These are phyloP conservation scores for Cynanchum wilfordii DNA, from an alignment of 257 asterid genomes.

Conservation along the genomic window DNA sequence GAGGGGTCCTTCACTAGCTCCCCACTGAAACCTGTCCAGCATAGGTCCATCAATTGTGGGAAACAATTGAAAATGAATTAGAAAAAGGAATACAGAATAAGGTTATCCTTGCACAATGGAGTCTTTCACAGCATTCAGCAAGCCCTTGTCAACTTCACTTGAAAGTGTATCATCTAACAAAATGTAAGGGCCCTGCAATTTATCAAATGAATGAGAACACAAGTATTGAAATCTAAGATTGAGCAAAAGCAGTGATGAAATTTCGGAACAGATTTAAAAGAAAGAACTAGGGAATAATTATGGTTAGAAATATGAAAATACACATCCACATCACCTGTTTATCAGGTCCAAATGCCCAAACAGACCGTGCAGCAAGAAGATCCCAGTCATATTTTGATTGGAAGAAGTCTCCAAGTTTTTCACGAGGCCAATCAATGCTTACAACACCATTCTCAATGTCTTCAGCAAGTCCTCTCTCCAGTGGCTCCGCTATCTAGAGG, in stretches of 20 bases:
- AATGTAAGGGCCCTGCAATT: conserved; percentile 83
- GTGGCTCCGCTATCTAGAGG: conserved; percentile 90
- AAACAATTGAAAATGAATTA: conserved; percentile 9
- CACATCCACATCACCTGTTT: conserved; percentile 57
- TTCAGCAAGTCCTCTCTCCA: conserved; percentile 96
- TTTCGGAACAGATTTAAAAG: not conserved
- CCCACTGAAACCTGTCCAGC: conserved; percentile 88
- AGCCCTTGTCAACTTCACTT: conserved; percentile 88
- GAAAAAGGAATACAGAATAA: not conserved
- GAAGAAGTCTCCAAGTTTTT: conserved; percentile 86
- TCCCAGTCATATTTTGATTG: conserved; percentile 97
- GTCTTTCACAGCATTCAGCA: conserved; percentile 83
- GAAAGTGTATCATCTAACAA: conserved; percentile 90
- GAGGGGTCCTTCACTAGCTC: conserved; percentile 98
- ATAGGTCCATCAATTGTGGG: conserved; percentile 16
- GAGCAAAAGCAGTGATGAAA: not conserved
- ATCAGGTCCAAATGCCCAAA: conserved; percentile 99
- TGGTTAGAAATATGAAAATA: not conserved
- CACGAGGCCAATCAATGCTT: conserved; percentile 87
- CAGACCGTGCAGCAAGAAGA: conserved; percentile 94
- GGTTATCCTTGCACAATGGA: conserved; percentile 94
- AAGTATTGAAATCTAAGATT: not conserved
- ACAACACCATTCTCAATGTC: conserved; percentile 91
- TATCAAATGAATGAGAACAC: conserved; percentile 6
- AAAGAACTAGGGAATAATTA: not conserved